These are phyloP conservation scores for Pseudogymnoascus sp. DNA, from an alignment of 2,329 filamentous ascomycete genomes.

Conservation along the genomic window DNA sequence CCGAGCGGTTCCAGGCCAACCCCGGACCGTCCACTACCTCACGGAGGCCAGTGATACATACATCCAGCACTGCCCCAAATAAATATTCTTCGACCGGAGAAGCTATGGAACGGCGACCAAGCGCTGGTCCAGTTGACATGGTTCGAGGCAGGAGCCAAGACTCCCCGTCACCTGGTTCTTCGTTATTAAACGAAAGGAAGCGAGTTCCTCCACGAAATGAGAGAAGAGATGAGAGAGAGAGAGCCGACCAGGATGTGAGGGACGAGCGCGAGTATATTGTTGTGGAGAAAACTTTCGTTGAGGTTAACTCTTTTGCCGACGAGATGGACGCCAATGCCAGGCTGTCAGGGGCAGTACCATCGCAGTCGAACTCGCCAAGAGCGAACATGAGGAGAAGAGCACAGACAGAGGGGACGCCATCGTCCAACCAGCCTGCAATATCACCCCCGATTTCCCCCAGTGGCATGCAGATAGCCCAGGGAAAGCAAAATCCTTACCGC, in stretches of 20 bases:
- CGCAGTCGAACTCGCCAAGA: slow-evolving; percentile 41
- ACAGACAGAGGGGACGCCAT: slow-evolving; percentile 67
- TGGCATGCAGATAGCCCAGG: slow-evolving; percentile 65
- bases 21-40: not conserved
- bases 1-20: not conserved
- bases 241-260: slow-evolving; percentile 75
- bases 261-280: slow-evolving; percentile 93
- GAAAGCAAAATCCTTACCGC: slow-evolving; percentile 58
- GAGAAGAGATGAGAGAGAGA: slow-evolving; percentile 50
- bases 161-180: slow-evolving; percentile 28
- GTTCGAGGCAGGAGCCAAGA: slow-evolving; percentile 22
- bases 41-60: slow-evolving; percentile 25
- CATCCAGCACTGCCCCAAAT: slow-evolving; percentile 41
- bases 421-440: slow-evolving; percentile 60
- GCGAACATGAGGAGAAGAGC: slow-evolving; percentile 62
- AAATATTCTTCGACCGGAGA: slow-evolving; percentile 31
- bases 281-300: slow-evolving; percentile 88
- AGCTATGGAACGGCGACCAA: slow-evolving; percentile 23
- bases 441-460: slow-evolving; percentile 54
- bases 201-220: slow-evolving; percentile 17
- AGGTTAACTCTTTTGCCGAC: slow-evolving; percentile 95
- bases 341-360: slow-evolving; percentile 30
- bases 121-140: slow-evolving; percentile 11
- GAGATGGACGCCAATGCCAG: slow-evolving; percentile 76
- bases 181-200: slow-evolving; percentile 30